phyloP scores from a whole-genome alignment of 2,329 filamentous ascomycete species.

The Phialophora expanda region DNA sequence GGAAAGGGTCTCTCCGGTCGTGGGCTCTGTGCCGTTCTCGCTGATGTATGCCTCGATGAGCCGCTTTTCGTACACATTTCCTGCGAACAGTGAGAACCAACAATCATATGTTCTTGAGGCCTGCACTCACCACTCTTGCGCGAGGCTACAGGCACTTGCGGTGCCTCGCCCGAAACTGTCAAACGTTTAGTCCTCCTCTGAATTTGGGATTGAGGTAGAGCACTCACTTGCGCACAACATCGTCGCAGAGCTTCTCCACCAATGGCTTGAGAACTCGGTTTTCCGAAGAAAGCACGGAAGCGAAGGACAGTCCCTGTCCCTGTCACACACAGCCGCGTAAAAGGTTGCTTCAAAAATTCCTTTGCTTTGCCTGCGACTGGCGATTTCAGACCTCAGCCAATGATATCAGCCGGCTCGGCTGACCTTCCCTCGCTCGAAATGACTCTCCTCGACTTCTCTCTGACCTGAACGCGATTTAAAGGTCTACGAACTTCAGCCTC shows the following conservation, averaged over 20 bases:
- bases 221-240: constrained; percentile 38
- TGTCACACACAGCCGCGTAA: neutral
- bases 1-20: constrained; percentile 82
- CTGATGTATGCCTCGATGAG: constrained; percentile 93
- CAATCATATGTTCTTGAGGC: neutral
- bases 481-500: neutral
- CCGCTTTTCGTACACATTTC: constrained; percentile 91
- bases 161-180: constrained; percentile 94
- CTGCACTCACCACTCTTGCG: constrained; percentile 79
- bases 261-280: neutral
- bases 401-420: neutral
- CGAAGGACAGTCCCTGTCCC: neutral
- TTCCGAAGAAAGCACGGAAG: neutral
- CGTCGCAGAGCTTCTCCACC: constrained; percentile 4
- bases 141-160: constrained; percentile 91
- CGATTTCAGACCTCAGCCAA: constrained; percentile 10
- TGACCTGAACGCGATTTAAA: no score
- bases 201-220: neutral
- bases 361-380: constrained; percentile 5
- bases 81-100: constrained; percentile 54
- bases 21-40: constrained; percentile 90
- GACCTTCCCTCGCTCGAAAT: neutral
- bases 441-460: constrained; percentile 1
- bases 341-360: constrained; percentile 6
- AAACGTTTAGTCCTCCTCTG: constrained; percentile 14